Base-by-base conservation (phyloP, 169 alveolate genomes). In the Condylostoma magnum region DNA sequence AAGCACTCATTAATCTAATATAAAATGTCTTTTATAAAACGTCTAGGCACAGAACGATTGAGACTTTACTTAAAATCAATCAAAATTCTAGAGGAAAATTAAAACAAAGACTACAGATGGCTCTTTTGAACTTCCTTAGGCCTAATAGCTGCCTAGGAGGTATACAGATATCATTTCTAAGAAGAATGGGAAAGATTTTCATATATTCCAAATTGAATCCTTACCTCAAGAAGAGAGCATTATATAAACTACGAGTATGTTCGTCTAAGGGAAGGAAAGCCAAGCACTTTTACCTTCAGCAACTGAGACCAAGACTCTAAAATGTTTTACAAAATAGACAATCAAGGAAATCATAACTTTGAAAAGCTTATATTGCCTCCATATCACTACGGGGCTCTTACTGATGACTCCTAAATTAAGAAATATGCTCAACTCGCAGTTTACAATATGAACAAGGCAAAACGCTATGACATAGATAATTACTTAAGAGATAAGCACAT, bases 381-480 rank as follows among this genome's bases (percentile, higher is more conserved):
- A 12, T 41, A 60, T 41, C 57, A 60, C 27, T 60, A 60, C 27
- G 72, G 72, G 27, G 37, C 22, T 1, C n/a, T 60, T 8, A 25
- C 20, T 18, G 18, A 12, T 10, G 51, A 18, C 12, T 15, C 43
- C 12, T 43, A 15, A 15, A 18, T 47, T 2, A 50, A 66, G 46
- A 8, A 27, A 8, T 46, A 46, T 27, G 20, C 44, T 6, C 43
- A 31, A 47, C 20, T 66, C 8, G 44, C 65, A 10, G 65, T 31
- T 20, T 66, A 66, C 25, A 6, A 41, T 18, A 6, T 46, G 20
- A 66, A 66, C 25, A 41, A 30, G 31, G 31, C 43, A 30, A 66
- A 66, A 66, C 43, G 41, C 20, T n/a, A 66, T 43, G 75, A 66
- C 43, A 18, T 66, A 10, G 65, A 66, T 28, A 66, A 66, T 22